Percentiles rank a stretch among this genome's conserved stretches.
phyloP scores from a whole-genome alignment of 2,329 filamentous ascomycete genomes.

The Aspergillus niger region DNA sequence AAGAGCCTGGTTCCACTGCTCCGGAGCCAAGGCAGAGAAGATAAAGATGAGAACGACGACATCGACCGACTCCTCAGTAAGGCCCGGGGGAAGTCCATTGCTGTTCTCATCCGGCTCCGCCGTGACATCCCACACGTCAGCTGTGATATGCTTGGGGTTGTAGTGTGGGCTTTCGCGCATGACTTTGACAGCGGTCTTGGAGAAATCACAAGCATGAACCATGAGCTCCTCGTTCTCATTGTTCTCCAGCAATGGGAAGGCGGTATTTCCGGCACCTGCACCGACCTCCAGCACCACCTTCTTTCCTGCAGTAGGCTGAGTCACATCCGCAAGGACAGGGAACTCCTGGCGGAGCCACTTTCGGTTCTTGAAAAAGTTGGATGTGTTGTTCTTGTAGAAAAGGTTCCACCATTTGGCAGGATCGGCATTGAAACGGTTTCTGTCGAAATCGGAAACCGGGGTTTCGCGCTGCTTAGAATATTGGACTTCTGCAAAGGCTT shows the following conservation, averaged over 20 bases:
- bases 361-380: slow-evolving; percentile 98
- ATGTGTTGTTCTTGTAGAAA: slow-evolving; percentile 97
- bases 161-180: slow-evolving; percentile 82
- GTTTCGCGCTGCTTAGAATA: slow-evolving; percentile 80
- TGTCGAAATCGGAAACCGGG: slow-evolving; percentile 92
- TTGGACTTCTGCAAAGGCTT: slow-evolving; percentile 80
- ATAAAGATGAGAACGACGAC: slow-evolving; percentile 95
- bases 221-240: slow-evolving; percentile 81
- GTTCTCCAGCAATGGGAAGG: slow-evolving; percentile 82
- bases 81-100: slow-evolving; percentile 67
- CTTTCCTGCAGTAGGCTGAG: slow-evolving; percentile 67
- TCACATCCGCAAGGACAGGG: slow-evolving; percentile 78
- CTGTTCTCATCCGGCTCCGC: slow-evolving; percentile 55
- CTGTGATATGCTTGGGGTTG: slow-evolving; percentile 69
- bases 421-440: slow-evolving; percentile 81
- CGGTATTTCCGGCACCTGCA: slow-evolving; percentile 93
- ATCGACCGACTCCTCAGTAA: slow-evolving; percentile 80
- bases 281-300: slow-evolving; percentile 83
- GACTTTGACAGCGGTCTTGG: slow-evolving; percentile 89
- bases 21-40: slow-evolving; percentile 85
- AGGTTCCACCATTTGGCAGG: slow-evolving; percentile 97
- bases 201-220: slow-evolving; percentile 95
- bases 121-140: slow-evolving; percentile 93
- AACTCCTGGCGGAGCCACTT: slow-evolving; percentile 98
- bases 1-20: slow-evolving; percentile 81